phyloP scores from a whole-genome alignment of 1,284 basidiomycete species.

The Omphalotus olearius region DNA sequence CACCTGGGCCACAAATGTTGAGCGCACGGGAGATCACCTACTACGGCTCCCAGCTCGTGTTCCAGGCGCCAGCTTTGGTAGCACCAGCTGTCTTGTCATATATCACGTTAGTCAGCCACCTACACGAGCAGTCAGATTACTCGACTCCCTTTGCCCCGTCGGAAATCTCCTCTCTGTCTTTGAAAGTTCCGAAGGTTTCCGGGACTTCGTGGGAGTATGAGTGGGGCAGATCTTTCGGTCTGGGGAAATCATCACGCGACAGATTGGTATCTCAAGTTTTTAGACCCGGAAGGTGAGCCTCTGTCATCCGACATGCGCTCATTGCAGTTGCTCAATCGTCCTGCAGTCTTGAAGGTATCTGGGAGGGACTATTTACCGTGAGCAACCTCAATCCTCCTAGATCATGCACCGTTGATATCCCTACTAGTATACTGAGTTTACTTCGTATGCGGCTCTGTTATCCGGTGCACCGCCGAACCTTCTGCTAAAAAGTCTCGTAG shows the following conservation, averaged over 20 bases:
- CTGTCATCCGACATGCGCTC: not conserved
- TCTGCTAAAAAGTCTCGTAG: slow-evolving; percentile 53
- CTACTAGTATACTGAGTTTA: slow-evolving; percentile 69
- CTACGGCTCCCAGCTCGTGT: slow-evolving; percentile 39
- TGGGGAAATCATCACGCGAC: slow-evolving; percentile 29
- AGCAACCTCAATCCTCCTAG: slow-evolving; percentile 20
- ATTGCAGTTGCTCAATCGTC: not conserved
- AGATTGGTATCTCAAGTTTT: slow-evolving; percentile 40
- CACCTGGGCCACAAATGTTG: slow-evolving; percentile 27
- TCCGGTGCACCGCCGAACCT: slow-evolving; percentile 54
- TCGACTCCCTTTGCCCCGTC: slow-evolving; percentile 35
- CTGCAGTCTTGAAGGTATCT: slow-evolving; percentile 60
- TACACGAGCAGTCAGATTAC: slow-evolving; percentile 27
- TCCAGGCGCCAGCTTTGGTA: slow-evolving; percentile 54
- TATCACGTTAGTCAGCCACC: slow-evolving; percentile 48
- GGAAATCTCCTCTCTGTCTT: slow-evolving; percentile 25
- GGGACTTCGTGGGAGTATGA: slow-evolving; percentile 52
- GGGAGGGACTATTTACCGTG: slow-evolving; percentile 75
- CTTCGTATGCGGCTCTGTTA: slow-evolving; percentile 58
- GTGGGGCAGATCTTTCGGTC: slow-evolving; percentile 51
- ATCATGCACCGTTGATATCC: not conserved
- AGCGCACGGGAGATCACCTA: slow-evolving; percentile 22
- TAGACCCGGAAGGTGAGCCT: slow-evolving; percentile 46
- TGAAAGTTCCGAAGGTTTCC: slow-evolving; percentile 13
- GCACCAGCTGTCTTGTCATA: slow-evolving; percentile 69